phyloP scores from a whole-genome alignment of 306 rosid species.

The Ceratonia siliqua region DNA sequence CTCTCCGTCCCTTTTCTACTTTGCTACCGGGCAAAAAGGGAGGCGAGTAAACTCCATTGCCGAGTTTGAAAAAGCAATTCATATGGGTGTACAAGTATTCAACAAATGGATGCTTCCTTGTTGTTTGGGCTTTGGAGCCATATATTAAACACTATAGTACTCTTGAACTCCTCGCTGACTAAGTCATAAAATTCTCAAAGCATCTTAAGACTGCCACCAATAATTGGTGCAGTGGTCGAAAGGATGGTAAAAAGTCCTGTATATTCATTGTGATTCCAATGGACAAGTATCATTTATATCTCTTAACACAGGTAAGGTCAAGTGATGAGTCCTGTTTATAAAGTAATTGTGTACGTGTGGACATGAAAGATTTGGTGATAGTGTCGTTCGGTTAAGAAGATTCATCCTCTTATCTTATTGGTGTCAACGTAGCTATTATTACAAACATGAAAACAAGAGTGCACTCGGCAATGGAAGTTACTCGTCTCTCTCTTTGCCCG shows the following conservation, averaged over 20 bases:
- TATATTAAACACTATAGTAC: no score
- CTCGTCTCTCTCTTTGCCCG: no score
- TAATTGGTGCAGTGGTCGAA: background rate
- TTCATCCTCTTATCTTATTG: constrained; percentile 20
- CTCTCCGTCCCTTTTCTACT: no score
- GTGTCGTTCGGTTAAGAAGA: constrained; percentile 7
- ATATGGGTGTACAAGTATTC: background rate
- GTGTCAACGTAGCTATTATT: constrained; percentile 31
- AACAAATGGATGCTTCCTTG: background rate
- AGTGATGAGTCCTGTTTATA: background rate
- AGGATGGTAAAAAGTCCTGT: background rate
- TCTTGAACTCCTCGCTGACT: background rate
- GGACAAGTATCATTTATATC: background rate
- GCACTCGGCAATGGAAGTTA: constrained; percentile 29
- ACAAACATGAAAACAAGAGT: constrained; percentile 33
- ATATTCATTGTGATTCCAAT: no score
- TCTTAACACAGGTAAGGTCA: no score
- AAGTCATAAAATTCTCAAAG: no score
- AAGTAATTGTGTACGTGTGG: no score
- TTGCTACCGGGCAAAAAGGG: no score
- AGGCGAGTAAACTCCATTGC: no score
- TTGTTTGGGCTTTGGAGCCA: no score
- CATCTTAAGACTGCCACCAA: no score
- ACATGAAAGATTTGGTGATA: constrained; percentile 12
- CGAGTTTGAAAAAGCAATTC: constrained; percentile 2